Conservation (phyloP, 2,329 filamentous ascomycete genomes). For the Ophiocordyceps camponoti-floridani region DNA sequence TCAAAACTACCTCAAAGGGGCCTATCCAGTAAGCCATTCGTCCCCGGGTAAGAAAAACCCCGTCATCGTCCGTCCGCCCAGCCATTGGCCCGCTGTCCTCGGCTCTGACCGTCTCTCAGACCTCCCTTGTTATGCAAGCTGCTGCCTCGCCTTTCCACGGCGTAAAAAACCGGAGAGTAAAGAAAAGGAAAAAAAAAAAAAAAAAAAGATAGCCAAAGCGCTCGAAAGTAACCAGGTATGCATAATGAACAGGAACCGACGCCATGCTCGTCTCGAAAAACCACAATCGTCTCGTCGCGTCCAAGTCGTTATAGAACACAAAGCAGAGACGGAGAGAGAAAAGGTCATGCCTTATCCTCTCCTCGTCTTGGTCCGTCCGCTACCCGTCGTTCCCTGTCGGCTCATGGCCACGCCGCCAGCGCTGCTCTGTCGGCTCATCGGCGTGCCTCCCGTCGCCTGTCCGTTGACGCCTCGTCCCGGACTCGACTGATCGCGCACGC, state of each 20-base stretch:
- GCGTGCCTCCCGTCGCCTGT: constrained; percentile 16
- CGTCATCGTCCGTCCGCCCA: too few species aligned
- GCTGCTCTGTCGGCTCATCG: constrained; percentile 39
- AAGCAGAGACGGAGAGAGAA: background rate
- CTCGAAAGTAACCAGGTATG: background rate
- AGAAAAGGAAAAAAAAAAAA: background rate
- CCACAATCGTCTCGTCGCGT: background rate
- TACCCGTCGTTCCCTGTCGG: constrained; percentile 30
- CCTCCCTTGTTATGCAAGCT: background rate
- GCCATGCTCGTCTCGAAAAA: constrained; percentile 1
- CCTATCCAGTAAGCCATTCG: too few species aligned
- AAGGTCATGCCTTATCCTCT: constrained; percentile 9
- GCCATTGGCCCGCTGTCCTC: background rate
- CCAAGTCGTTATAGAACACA: background rate
- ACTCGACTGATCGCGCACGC: constrained; percentile 22
- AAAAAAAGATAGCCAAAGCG: background rate
- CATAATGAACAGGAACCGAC: background rate
- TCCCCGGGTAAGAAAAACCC: too few species aligned
- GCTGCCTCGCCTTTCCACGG: background rate
- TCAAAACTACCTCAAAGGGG: too few species aligned
- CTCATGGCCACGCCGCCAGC: constrained; percentile 38
- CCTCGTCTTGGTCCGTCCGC: constrained; percentile 27
- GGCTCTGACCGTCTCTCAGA: background rate
- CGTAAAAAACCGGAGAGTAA: background rate
- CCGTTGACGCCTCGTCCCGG: constrained; percentile 8